Percentiles rank a stretch among this genome's conserved stretches.
phyloP scores from a whole-genome alignment of 805 yeast genomes.

The Lipomyces anomalus region DNA sequence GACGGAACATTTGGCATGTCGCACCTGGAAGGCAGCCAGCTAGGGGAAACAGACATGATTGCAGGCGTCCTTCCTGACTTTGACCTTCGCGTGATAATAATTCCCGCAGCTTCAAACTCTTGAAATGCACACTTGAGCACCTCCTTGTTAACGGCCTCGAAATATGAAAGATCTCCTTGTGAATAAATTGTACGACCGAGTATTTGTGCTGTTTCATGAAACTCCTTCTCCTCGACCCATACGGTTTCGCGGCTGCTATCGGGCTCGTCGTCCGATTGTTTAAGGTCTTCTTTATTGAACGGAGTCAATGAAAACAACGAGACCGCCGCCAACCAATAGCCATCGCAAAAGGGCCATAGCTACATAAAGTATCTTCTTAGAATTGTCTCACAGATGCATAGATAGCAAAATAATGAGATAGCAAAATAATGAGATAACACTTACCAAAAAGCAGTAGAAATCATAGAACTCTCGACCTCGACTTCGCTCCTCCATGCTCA shows the following conservation, averaged over 20 bases:
- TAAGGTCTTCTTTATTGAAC: constrained; percentile 12
- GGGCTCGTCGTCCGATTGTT: background rate
- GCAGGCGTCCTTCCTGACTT: constrained; percentile 22
- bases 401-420: no score
- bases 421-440: no score
- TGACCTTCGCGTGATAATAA: constrained; percentile 27
- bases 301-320: constrained; percentile 35
- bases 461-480: constrained; percentile 34
- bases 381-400: no score
- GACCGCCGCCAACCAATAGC: constrained; percentile 39
- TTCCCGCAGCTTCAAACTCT: constrained; percentile 33
- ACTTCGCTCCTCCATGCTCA: constrained; percentile 23
- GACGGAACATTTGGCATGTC: constrained; percentile 2
- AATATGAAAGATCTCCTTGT: constrained; percentile 38
- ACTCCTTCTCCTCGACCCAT: constrained; percentile 32
- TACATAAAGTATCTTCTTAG: no score
- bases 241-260: constrained; percentile 18
- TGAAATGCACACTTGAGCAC: constrained; percentile 35
- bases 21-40: constrained; percentile 25
- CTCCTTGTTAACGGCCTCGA: constrained; percentile 40
- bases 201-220: constrained; percentile 34
- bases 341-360: constrained; percentile 43
- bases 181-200: constrained; percentile 40
- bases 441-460: constrained; percentile 38
- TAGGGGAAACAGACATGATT: constrained; percentile 25